Base-by-base conservation (phyloP, 2,329 filamentous ascomycete species). In the Aureobasidium subglaciale region DNA sequence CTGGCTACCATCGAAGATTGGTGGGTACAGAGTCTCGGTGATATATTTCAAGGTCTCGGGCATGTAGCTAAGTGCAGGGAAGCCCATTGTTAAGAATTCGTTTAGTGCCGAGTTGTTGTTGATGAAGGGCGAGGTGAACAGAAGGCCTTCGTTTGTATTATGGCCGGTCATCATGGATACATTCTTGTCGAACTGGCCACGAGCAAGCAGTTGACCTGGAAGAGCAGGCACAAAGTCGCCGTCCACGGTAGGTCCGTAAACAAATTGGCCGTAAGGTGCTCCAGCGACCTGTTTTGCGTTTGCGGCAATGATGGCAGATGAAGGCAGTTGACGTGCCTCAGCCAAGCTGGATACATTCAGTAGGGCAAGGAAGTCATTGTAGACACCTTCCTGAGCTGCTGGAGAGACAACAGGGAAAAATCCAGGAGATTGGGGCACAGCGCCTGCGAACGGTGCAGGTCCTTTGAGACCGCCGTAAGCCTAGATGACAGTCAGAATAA, bases 141-240 rank as follows among this genome's bases (percentile, higher is more conserved):
- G 63, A 1, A 72, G 60, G 34, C 74, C 75, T 63, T 78, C 75
- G 46, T 74, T 61, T 2, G 69, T 62, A 50, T 77, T 77, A 63
- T 77, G 73, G 4, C 68, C 65, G 22, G 66, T 61, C 68, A 81
- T 73, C 32, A 81, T 56, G 6, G 63, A 70, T 13, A 80, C 56
- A 43, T 67, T 68, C 45, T 71, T 70, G 60, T 76, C 73, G 55
- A 70, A 80, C 20, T 69, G 63, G 1, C 74, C 76, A 40, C 71
- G 63, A 2, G 70, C 63, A 3, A 80, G 68, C 1, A 77, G 66
- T 41, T 71, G 64, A 2, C 75, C 73, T 0, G 79, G 78, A 1
- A 77, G 59, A 5, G 67, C 65, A 1, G 78, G 75, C 0, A 73
- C 72, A 60, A 79, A 79, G n/a, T 65, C 66, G 1, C 76, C 76